Base-by-base conservation (phyloP, 2,329 filamentous ascomycete species). In the Pseudogymnoascus sp. region DNA sequence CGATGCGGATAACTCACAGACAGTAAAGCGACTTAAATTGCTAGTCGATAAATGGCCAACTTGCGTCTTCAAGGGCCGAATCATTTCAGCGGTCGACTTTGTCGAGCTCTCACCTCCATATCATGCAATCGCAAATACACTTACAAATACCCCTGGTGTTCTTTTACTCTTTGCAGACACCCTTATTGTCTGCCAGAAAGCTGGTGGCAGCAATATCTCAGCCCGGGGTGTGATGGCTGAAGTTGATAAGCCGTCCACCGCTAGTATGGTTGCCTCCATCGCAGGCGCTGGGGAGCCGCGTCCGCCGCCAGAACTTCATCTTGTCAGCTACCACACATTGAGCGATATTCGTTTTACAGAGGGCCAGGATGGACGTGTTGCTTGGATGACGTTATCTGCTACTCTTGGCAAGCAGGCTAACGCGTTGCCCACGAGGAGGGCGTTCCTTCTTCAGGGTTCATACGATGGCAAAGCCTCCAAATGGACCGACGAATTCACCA, bases 151-250 rank as follows among this genome's bases (percentile, higher is more conserved):
- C 44, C 77, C 84, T 1, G 89, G 90, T 1, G 86, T 96, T 23
- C 81, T 97, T 60, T 77, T 97, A 3, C 79, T 97, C 2, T 97
- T 97, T 71, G 85, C 90, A 2, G 92, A 97, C 69, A 89, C 84
- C 62, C 73, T 97, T 0, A 82, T 96, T 14, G 77, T 96, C 18
- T 76, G 96, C 12, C 88, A 87, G 67, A 96, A 92, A 73, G 78
- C 84, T 28, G 78, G 80, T 3, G 81, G 82, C 7, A 82, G 82
- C 62, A 84, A 81, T 33, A 79, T 85, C 56, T 89, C 86, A 6
- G 91, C 91, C 4, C 87, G 91, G 40, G 89, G 91, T 63, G 77
- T 97, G 61, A 76, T 95, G 62, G 86, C 92, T 3, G 92, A 97
- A 70, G 82, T 97, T 37, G 92, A 97, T 70, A 92, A 90, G 70